A percentile compares a stretch with the other conserved stretches of the same genome.
phyloP scores from a whole-genome alignment of 2,329 filamentous ascomycete species.

The Colletotrichum gloeosporioides region DNA sequence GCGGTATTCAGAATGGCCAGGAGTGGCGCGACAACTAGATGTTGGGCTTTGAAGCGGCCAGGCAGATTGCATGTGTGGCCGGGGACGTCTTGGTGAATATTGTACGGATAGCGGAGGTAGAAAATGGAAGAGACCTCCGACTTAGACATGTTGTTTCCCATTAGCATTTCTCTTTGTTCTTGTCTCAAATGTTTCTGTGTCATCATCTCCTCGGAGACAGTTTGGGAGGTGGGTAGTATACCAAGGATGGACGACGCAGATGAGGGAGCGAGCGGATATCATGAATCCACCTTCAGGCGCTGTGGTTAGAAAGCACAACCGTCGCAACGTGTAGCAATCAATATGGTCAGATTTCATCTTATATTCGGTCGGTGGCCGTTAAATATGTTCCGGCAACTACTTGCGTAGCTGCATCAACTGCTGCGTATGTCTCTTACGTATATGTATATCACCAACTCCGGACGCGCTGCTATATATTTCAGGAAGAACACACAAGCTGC shows the following conservation, averaged over 20 bases:
- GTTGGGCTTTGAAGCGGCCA: background rate
- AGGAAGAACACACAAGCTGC: background rate
- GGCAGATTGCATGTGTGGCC: background rate
- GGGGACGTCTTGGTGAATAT: background rate
- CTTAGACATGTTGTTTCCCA: background rate
- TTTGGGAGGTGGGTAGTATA: background rate
- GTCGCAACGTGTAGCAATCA: background rate
- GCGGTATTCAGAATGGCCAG: conserved; percentile 49
- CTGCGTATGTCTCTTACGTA: background rate
- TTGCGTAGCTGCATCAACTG: background rate
- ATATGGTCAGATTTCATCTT: background rate
- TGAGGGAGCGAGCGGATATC: background rate
- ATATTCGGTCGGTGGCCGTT: background rate
- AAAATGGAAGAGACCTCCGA: background rate
- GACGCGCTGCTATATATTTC: background rate
- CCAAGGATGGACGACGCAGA: background rate
- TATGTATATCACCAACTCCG: background rate
- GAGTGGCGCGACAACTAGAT: conserved; percentile 46
- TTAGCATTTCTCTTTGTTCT: background rate
- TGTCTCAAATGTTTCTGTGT: background rate
- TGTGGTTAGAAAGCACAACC: background rate
- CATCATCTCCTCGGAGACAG: background rate
- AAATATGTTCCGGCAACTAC: background rate
- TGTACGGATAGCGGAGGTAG: background rate
- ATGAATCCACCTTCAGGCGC: background rate